These are phyloP conservation scores for Pseudocercospora fijiensis DNA, from an alignment of 2,329 filamentous ascomycete species.

Conservation along the genomic window DNA sequence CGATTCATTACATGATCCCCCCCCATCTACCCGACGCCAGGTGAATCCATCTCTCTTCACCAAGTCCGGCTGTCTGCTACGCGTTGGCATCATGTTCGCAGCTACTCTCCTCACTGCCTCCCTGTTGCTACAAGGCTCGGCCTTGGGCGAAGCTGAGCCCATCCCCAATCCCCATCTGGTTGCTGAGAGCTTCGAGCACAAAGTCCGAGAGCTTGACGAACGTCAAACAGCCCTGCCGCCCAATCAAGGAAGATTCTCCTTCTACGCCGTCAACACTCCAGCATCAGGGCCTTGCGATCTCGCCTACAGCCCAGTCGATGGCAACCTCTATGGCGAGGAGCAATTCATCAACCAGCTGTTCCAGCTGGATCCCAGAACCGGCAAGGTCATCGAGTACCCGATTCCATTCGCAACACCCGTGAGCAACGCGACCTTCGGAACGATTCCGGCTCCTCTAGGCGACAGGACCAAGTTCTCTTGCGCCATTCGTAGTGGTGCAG, in stretches of 20 bases:
- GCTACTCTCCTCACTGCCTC: neutral
- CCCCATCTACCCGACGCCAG: too few relatives aligned
- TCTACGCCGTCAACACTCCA: constrained; percentile 18
- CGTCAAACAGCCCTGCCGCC: neutral
- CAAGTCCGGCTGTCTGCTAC: too few relatives aligned
- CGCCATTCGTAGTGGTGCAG: constrained; percentile 21
- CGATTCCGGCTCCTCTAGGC: constrained; percentile 4
- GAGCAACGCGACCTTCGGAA: constrained; percentile 7
- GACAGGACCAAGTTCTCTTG: constrained; percentile 19
- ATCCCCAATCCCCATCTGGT: neutral
- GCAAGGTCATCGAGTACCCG: constrained; percentile 17
- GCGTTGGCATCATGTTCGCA: neutral
- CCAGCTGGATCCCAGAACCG: constrained; percentile 16
- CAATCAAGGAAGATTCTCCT: constrained; percentile 16
- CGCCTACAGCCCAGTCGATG: constrained; percentile 17
- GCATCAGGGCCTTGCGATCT: constrained; percentile 23
- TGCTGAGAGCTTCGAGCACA: neutral
- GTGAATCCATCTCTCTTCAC: too few relatives aligned
- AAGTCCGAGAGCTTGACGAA: neutral
- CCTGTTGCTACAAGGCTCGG: neutral
- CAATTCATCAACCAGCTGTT: constrained; percentile 22
- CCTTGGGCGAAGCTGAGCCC: neutral
- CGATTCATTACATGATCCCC: too few relatives aligned
- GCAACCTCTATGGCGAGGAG: constrained; percentile 16
- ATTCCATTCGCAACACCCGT: constrained; percentile 20